A percentile compares a stretch with the other conserved stretches of the same genome.
These are phyloP conservation scores for Candida pseudofarinosa DNA, from an alignment of 805 yeast genomes.

Conservation along the genomic window DNA sequence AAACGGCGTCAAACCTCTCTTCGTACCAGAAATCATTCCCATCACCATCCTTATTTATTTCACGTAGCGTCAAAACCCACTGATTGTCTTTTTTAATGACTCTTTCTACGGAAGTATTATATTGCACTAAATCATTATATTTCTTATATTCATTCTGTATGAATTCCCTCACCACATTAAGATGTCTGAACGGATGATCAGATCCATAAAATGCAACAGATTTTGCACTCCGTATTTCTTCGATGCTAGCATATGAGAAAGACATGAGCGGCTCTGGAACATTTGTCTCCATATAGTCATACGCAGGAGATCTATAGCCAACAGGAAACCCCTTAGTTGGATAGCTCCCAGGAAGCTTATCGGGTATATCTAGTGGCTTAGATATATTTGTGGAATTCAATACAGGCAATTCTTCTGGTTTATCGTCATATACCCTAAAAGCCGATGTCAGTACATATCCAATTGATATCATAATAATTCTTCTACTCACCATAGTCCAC, in stretches of 20 bases:
- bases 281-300: slow-evolving; percentile 18
- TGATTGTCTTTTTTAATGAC: not conserved
- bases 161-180: slow-evolving; percentile 13
- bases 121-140: not conserved
- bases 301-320: slow-evolving; percentile 10
- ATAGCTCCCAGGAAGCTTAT: not conserved
- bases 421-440: not conserved
- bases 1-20: slow-evolving; percentile 36
- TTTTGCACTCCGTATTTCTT: slow-evolving; percentile 6
- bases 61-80: not conserved
- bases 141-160: slow-evolving; percentile 4
- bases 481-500: slow-evolving; percentile 40
- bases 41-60: slow-evolving; percentile 6
- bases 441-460: too few relatives aligned
- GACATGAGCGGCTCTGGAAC: slow-evolving; percentile 19
- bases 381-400: not conserved
- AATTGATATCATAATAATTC: too few relatives aligned
- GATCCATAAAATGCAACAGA: slow-evolving; percentile 12
- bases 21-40: slow-evolving; percentile 34
- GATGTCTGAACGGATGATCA: slow-evolving; percentile 15
- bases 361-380: not conserved
- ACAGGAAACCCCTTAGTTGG: not conserved
- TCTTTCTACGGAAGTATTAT: slow-evolving; percentile 1
- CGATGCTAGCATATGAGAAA: slow-evolving; percentile 16
- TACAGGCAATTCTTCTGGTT: not conserved